Conservation (phyloP, 1,284 basidiomycete genomes). For the Schizophyllum amplum region DNA sequence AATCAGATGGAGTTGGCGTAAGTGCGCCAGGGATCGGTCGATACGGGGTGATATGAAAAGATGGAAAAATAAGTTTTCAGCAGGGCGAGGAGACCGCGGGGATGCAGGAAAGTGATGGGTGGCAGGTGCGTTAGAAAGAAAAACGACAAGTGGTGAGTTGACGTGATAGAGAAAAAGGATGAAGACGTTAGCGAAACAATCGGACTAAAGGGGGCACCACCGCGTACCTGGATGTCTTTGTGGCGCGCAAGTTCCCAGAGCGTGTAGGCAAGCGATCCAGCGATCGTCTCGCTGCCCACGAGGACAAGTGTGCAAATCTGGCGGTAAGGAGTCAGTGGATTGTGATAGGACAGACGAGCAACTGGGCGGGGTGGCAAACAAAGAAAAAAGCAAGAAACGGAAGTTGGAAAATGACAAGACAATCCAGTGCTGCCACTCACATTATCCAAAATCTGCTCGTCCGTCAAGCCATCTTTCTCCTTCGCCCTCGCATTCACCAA, state of each 20-base stretch:
- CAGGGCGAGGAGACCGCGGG: too few relatives aligned
- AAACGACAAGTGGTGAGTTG: background rate
- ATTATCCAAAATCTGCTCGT: conserved; percentile 21
- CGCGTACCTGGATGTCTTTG: conserved; percentile 16
- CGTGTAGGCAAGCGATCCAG: conserved; percentile 26
- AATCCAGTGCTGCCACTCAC: conserved; percentile 10
- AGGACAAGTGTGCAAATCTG: conserved; percentile 12
- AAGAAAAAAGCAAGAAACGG: background rate
- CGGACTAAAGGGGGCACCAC: background rate
- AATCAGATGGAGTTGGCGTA: too few relatives aligned
- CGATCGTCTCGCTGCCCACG: conserved; percentile 32
- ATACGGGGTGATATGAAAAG: too few relatives aligned
- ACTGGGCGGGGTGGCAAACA: conserved; percentile 21
- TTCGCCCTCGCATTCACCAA: conserved; percentile 7
- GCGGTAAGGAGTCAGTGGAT: background rate
- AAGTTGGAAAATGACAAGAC: background rate
- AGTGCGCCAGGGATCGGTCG: too few relatives aligned
- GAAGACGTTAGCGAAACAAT: background rate
- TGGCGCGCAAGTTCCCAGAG: conserved; percentile 27
- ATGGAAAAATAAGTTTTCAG: too few relatives aligned
- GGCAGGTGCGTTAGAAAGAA: too few relatives aligned
- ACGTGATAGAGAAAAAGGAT: too few relatives aligned
- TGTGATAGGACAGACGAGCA: conserved; percentile 12
- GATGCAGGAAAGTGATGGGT: too few relatives aligned
- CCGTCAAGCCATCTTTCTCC: conserved; percentile 10